A percentile compares a stretch with the other conserved stretches of the same genome.
Conservation (phyloP, 2,329 filamentous ascomycete species). For the Claviceps citrina region DNA sequence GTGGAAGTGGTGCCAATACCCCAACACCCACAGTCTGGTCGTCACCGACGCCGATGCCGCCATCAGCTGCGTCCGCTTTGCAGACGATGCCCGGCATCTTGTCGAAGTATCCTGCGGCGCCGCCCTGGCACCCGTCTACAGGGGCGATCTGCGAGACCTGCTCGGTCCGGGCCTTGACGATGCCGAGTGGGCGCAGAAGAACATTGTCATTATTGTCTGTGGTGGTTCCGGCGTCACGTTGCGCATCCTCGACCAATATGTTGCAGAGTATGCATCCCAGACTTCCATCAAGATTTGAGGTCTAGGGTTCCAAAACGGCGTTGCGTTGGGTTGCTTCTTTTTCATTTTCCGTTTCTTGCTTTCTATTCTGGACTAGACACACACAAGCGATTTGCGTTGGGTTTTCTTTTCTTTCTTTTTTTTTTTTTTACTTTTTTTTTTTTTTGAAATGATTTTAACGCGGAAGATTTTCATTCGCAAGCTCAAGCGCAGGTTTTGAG, state of each 20-base stretch:
- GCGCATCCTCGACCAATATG: constrained; percentile 44
- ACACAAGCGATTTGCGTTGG: no score
- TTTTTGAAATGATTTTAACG: no score
- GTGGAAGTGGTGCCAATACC: constrained; percentile 44
- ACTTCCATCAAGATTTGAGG: constrained; percentile 17
- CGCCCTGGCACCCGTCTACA: constrained; percentile 54
- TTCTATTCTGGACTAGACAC: no score
- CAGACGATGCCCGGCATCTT: constrained; percentile 66
- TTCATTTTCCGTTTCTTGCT: no score
- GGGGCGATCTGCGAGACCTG: constrained; percentile 43
- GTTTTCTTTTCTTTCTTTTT: no score
- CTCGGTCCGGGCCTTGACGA: constrained; percentile 38
- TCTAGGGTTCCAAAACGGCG: no score
- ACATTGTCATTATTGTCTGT: constrained; percentile 73
- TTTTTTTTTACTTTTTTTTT: no score
- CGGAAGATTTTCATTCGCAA: no score
- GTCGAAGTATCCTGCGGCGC: constrained; percentile 81
- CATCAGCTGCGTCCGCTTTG: constrained; percentile 57
- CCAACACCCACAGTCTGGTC: constrained; percentile 22
- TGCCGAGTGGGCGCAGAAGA: constrained; percentile 47
- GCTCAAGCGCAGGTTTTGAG: no score
- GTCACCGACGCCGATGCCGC: constrained; percentile 52
- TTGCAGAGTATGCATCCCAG: constrained; percentile 25
- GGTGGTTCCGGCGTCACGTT: constrained; percentile 57
- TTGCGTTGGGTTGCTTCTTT: no score